These are phyloP conservation scores for Zopfia rhizophila DNA, from an alignment of 2,329 filamentous ascomycete species.

Conservation along the genomic window DNA sequence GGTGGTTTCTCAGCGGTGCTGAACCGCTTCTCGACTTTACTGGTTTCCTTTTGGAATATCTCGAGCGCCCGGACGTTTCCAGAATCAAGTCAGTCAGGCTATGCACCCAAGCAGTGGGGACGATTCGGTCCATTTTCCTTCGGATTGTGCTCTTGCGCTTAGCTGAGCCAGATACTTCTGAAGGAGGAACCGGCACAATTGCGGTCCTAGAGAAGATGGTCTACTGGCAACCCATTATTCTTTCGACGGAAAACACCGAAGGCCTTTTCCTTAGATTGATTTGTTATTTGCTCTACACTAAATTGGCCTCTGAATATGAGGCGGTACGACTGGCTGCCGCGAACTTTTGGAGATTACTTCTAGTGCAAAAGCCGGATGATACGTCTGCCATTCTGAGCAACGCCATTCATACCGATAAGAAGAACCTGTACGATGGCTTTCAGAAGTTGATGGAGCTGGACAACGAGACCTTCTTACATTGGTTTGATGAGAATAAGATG, in stretches of 20 bases:
- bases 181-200: slow-evolving; percentile 71
- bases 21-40: slow-evolving; percentile 86
- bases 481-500: slow-evolving; percentile 84
- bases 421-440: slow-evolving; percentile 78
- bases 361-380: slow-evolving; percentile 92
- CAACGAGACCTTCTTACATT: slow-evolving; percentile 85
- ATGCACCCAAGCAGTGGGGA: slow-evolving; percentile 82
- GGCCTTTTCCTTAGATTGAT: slow-evolving; percentile 85
- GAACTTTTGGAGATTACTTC: slow-evolving; percentile 87
- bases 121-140: slow-evolving; percentile 80
- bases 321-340: slow-evolving; percentile 79
- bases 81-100: slow-evolving; percentile 88
- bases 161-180: slow-evolving; percentile 80
- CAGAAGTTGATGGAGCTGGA: slow-evolving; percentile 87
- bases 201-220: slow-evolving; percentile 84
- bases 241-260: slow-evolving; percentile 80
- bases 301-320: slow-evolving; percentile 77
- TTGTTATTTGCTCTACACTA: slow-evolving; percentile 92
- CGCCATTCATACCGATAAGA: slow-evolving; percentile 75
- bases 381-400: slow-evolving; percentile 78
- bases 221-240: slow-evolving; percentile 94
- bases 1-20: slow-evolving; percentile 93
- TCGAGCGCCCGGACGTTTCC: slow-evolving; percentile 85
- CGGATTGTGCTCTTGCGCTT: slow-evolving; percentile 82
- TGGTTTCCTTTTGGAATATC: slow-evolving; percentile 85